phyloP scores from a whole-genome alignment of 2,329 filamentous ascomycete species.

The Ophiostoma angusticollis region DNA sequence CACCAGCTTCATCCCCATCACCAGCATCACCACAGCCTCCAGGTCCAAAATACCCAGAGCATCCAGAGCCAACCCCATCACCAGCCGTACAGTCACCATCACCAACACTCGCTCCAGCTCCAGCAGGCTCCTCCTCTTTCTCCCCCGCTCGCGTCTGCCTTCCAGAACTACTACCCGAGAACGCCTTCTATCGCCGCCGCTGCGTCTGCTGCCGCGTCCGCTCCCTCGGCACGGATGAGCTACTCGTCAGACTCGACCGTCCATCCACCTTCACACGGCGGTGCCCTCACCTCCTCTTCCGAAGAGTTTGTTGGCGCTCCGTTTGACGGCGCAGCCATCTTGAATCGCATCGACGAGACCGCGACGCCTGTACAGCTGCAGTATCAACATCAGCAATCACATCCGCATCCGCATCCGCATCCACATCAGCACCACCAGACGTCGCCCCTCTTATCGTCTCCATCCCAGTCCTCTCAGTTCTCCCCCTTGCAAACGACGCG shows the following conservation, averaged over 20 bases:
- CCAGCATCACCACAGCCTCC: conserved; percentile 4
- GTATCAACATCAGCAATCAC: too few relatives aligned
- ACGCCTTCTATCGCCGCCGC: conserved; percentile 7
- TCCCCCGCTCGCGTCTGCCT: conserved; percentile 5
- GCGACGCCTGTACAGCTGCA: conserved; percentile 22
- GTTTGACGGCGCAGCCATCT: conserved; percentile 50
- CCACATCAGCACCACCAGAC: too few relatives aligned
- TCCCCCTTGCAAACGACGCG: conserved; percentile 17
- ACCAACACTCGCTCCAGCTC: not conserved
- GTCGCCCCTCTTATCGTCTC: not conserved
- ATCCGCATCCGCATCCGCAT: not conserved
- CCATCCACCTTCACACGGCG: conserved; percentile 19
- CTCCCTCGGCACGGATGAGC: conserved; percentile 9
- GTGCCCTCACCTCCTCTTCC: conserved; percentile 31
- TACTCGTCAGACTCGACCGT: conserved; percentile 17
- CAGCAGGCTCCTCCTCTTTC: not conserved
- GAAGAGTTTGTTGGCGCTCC: conserved; percentile 53
- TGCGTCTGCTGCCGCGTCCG: conserved; percentile 7
- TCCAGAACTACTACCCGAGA: conserved; percentile 2
- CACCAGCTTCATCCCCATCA: conserved; percentile 4
- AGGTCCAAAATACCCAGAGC: not conserved
- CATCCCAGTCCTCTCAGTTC: conserved; percentile 5
- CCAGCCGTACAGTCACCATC: conserved; percentile 6
- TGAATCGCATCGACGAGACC: conserved; percentile 45
- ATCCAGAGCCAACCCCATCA: not conserved